Base-by-base conservation (phyloP, 2,329 filamentous ascomycete genomes). In the Fusarium staphyleae region DNA sequence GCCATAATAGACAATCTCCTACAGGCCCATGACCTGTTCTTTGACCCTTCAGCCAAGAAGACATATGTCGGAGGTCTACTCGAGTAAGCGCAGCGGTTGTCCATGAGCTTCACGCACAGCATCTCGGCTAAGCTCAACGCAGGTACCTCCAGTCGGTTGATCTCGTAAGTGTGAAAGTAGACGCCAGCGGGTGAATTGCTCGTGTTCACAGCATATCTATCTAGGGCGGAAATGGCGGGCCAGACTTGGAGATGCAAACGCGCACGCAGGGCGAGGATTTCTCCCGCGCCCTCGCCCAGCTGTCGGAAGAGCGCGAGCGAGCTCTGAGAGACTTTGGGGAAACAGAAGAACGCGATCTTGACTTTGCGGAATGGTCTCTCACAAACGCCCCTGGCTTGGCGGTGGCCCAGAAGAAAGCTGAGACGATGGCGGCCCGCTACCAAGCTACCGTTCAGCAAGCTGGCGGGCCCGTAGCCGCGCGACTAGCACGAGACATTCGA, bases 101-200 rank as follows among this genome's bases (percentile, higher is more conserved):
- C 4, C 1, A 1, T 12, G 13, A 10, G 11, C 8, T 22, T 6
- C 6, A 2, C 3, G 4, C 10, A 6, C 1, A 19, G 4, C 10
- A 2, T 22, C 5, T 6, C 6, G 3, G 41, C 15, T 37, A 32
- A 33, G 42, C 14, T 3, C 3, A 2, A 3, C 3, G 3, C 14
- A 62, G 58, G 16, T 62, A 62, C 13, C 40, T 62, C 9, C 22
- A 62, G 10, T 48, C 59, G 1, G 59, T 62, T 28, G 55, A 62
- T 32, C 33, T 60, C 10, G 59, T 62, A 48, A 7, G 59, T 48
- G 59, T 48, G 12, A 4, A 34, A 16, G 5, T 12, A 4, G 10
- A 37, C 13, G 3, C 4, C 22, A 24, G 19, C 22, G 5, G 7
- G 22, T 24, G 19, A 24, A 24, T 22, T 24, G 22, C 1, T 13